Evolutionary conservation across 176 grass and related monocot species (phyloP), one percentile per base, ranked within the genome.

Genomic region (Echinochloa phyllopogon): DNA sequence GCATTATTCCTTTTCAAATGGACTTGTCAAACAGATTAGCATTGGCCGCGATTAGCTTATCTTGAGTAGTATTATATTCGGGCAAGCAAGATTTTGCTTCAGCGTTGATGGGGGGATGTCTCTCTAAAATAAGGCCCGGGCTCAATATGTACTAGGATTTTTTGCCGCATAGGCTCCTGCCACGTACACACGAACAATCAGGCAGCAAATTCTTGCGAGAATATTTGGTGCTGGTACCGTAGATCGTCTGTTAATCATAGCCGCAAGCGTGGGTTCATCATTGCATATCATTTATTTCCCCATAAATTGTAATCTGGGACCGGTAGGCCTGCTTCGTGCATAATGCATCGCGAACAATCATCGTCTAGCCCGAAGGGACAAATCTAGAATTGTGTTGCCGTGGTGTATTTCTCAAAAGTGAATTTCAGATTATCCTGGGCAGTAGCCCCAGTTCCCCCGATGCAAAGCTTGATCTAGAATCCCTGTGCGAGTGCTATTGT

Each of bases 141-240:
- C 6, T 58, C 12, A 3, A 71, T 36, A 17, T 0, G 9, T 13
- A 33, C 29, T 33, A 25, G 37, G 59, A 80, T 75, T 60, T 84
- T 39, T 37, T 6, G n/a, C n/a, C 12, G 42, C 12, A 3, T 6
- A 77, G 42, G 14, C 8, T 70, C 55, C 27, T 72, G 73, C 18
- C 37, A 52, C 74, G 55, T 57, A 73, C 47, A 16, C 67, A 16
- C 45, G 41, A 11, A 70, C 73, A 85, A 81, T 38, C 52, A 21
- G 23, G 41, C 36, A 21, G 1, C 77, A 53, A 76, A 76, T 62
- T 16, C 14, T 62, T 38, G 43, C 53, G 14, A 70, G 65, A 77
- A 89, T 89, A 82, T 65, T 50, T 78, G 14, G 78, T 61, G 5
- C 11, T 53, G n/a, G 8, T 56, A 42, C 49, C 6, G 78, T 78